These are phyloP conservation scores for Venturia carpophila DNA, from an alignment of 2,329 filamentous ascomycete species.

Conservation along the genomic window DNA sequence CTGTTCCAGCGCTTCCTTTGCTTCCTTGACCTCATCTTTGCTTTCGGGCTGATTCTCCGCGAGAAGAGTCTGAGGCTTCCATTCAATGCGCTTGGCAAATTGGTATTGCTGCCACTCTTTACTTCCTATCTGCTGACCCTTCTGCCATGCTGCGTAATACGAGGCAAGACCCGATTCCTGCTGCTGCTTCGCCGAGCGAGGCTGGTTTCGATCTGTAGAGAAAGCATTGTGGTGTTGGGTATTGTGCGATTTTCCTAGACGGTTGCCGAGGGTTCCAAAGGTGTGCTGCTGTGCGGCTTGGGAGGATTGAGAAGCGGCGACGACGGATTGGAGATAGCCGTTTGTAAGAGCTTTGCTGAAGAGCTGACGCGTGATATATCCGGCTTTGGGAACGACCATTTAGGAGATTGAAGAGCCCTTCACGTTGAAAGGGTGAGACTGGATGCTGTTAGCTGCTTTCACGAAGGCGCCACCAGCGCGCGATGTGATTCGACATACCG, in stretches of 20 bases:
- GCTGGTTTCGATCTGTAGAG: slow-evolving; percentile 45
- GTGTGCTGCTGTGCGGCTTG: slow-evolving; percentile 55
- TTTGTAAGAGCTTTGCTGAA: slow-evolving; percentile 94
- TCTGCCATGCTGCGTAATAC: slow-evolving; percentile 86
- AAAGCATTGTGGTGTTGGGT: slow-evolving; percentile 70
- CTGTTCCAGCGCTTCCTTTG: slow-evolving; percentile 20
- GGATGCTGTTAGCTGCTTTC: slow-evolving; percentile 9
- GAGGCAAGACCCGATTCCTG: slow-evolving; percentile 56
- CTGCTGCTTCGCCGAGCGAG: slow-evolving; percentile 28
- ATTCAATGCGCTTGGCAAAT: slow-evolving; percentile 80
- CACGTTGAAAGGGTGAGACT: slow-evolving; percentile 46
- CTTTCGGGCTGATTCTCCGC: slow-evolving; percentile 31
- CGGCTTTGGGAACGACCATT: slow-evolving; percentile 71
- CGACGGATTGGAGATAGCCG: slow-evolving; percentile 95
- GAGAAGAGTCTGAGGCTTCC: slow-evolving; percentile 53
- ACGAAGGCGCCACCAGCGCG: not conserved
- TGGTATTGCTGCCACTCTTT: slow-evolving; percentile 90
- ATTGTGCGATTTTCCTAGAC: slow-evolving; percentile 38
- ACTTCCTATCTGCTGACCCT: slow-evolving; percentile 62
- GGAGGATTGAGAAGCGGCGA: slow-evolving; percentile 85
- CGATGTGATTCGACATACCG: slow-evolving; percentile 45
- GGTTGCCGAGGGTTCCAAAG: slow-evolving; percentile 33
- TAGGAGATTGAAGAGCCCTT: slow-evolving; percentile 65
- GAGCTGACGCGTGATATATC: slow-evolving; percentile 90
- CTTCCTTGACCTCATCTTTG: slow-evolving; percentile 27